Evolutionary conservation across 2,329 filamentous ascomycete species (phyloP).

Genomic region (Colletotrichum paranaense): DNA sequence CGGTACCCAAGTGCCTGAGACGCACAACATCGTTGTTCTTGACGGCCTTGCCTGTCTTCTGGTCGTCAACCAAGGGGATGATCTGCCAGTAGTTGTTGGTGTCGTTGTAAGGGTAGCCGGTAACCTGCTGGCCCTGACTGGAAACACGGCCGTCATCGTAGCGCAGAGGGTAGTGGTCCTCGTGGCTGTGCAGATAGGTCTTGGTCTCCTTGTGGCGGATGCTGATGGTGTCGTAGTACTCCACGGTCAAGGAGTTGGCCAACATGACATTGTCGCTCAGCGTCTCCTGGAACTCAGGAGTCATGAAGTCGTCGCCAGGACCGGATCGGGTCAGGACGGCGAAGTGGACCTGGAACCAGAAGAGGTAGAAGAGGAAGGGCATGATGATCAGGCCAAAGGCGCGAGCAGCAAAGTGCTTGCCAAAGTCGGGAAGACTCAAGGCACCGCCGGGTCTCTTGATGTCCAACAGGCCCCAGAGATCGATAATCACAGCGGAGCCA

Average conservation of each 20-base stretch:
- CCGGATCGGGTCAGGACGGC: constrained; percentile 88
- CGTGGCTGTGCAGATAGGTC: constrained; percentile 93
- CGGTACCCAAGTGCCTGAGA: constrained; percentile 86
- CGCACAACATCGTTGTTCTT: constrained; percentile 88
- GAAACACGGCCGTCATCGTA: constrained; percentile 98
- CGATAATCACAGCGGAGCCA: constrained; percentile 91
- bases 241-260: constrained; percentile 83
- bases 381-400: constrained; percentile 88
- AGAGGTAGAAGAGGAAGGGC: constrained; percentile 97
- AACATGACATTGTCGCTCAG: constrained; percentile 95
- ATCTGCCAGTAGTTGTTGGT: constrained; percentile 99
- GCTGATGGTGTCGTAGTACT: constrained; percentile 90
- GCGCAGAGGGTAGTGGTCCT: constrained; percentile 87
- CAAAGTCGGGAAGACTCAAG: constrained; percentile 82
- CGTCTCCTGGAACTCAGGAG: constrained; percentile 96
- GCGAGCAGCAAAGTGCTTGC: constrained; percentile 90
- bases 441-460: constrained; percentile 86
- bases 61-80: constrained; percentile 73
- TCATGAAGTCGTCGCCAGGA: constrained; percentile 99
- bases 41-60: constrained; percentile 72
- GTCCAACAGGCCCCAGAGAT: constrained; percentile 94
- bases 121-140: constrained; percentile 97
- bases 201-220: constrained; percentile 98
- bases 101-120: constrained; percentile 97
- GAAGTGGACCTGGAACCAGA: constrained; percentile 99